These are phyloP conservation scores for Solanum sitiens DNA, from an alignment of 257 asterid species.

Conservation along the genomic window DNA sequence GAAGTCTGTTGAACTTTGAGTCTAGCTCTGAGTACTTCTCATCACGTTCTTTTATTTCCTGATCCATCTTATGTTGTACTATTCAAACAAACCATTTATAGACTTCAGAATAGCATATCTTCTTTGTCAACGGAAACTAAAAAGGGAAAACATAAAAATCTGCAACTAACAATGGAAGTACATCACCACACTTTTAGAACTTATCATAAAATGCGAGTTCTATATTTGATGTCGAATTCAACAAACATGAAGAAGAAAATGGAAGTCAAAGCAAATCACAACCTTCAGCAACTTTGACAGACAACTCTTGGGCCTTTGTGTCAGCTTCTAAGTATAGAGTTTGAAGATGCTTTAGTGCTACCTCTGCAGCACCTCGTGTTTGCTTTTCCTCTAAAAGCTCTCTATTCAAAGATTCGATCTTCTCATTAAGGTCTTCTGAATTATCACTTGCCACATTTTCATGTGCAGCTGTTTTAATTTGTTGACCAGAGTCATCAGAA, in stretches of 20 bases:
- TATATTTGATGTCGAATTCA: background rate
- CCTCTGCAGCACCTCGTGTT: conserved; percentile 83
- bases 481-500: conserved; percentile 16
- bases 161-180: background rate
- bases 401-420: conserved; percentile 53
- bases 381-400: conserved; percentile 76
- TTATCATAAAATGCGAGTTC: background rate
- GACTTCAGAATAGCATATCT: conserved; percentile 19
- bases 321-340: conserved; percentile 72
- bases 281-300: conserved; percentile 88
- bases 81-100: conserved; percentile 20
- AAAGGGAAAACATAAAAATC: background rate
- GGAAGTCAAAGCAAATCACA: conserved; percentile 19
- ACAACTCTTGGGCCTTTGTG: conserved; percentile 55
- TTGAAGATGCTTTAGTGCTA: conserved; percentile 79
- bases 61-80: conserved; percentile 92
- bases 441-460: conserved; percentile 17
- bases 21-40: conserved; percentile 89
- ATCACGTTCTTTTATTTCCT: conserved; percentile 83
- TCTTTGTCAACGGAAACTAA: conserved; percentile 2
- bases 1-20: conserved; percentile 84
- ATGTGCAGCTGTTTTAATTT: conserved; percentile 13
- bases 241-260: background rate
- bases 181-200: background rate
- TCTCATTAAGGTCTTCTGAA: conserved; percentile 37